Evolutionary conservation across 768 basidiomycete species (phyloP).

Genomic region (Lactifluus subvellereus): DNA sequence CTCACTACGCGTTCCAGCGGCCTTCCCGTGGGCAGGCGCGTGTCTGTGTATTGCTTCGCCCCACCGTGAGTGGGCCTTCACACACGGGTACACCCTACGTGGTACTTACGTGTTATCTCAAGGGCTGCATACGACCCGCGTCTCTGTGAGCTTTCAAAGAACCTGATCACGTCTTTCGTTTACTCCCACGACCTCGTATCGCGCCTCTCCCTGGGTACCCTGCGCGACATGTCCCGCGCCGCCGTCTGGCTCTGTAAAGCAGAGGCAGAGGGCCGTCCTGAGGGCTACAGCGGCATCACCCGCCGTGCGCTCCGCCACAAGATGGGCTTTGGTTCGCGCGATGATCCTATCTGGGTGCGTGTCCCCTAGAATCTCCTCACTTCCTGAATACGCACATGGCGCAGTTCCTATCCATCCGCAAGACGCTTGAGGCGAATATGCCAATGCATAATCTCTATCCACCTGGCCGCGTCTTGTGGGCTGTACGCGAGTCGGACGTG

Average conservation of each 20-base stretch:
- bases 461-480: constrained; percentile 76
- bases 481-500: constrained; percentile 65
- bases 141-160: constrained; percentile 52
- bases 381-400: not conserved
- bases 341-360: constrained; percentile 36
- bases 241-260: constrained; percentile 78
- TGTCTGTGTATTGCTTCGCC: constrained; percentile 73
- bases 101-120: not conserved
- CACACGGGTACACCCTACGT: not conserved
- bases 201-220: constrained; percentile 68
- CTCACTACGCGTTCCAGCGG: constrained; percentile 62
- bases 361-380: not conserved
- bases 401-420: constrained; percentile 74
- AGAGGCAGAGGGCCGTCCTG: constrained; percentile 38
- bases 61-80: constrained; percentile 53
- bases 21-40: constrained; percentile 57
- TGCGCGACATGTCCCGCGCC: constrained; percentile 69
- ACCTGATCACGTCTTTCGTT: constrained; percentile 69
- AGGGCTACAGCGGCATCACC: constrained; percentile 39
- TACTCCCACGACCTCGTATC: constrained; percentile 81
- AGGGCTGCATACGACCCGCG: constrained; percentile 60
- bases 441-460: constrained; percentile 63
- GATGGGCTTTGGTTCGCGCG: constrained; percentile 49
- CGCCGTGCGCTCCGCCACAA: constrained; percentile 54
- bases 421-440: constrained; percentile 85